Base-by-base conservation (phyloP, 108 stramenopile species). In the Pseudonitzschia delicatissima region DNA sequence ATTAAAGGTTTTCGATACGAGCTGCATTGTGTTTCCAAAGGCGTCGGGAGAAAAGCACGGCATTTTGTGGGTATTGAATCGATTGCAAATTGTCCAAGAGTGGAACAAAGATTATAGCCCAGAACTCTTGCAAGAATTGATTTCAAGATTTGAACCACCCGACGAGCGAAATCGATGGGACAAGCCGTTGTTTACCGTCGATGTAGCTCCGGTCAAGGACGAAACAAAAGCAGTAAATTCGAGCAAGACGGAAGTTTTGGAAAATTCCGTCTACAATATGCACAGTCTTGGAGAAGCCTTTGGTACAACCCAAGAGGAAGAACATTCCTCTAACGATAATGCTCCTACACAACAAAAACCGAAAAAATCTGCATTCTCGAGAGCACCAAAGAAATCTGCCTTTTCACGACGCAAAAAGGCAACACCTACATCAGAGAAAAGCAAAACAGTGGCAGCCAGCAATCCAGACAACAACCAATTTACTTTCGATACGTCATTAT, bases 1-100 rank as follows among this genome's bases (percentile, higher is more conserved):
- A 95, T 95, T 73, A 95, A 95, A 64, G 93, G 93, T 37, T 95
- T 81, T 76, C 85, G 91, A 15, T 95, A 95, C 67, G 90, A 95
- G 52, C 64, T 95, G 62, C 86, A 89, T 57, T 95, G 93, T 64
- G 82, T 95, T 31, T 80, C 87, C 33, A 91, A 92, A 55, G n/a
- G 87, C 90, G 23, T 80, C 78, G n/a, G 78, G 77, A 40, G 76
- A 88, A 65, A 61, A 72, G 29, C 93, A 95, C 67, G 87, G 89
- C 25, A 86, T 95, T 26, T 39, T 95, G 29, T 95, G 89, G 93
- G 74, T 90, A 35, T 50, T 85, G 33, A 87, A 85, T 71, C 28
- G 39, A 26, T 36, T 74, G 45, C 76, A 74, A 2, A 72, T 76
- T 20, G 69, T 60, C 2, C 45, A 77, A 35, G 53, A 82, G 70